phyloP scores from a whole-genome alignment of 768 basidiomycete species.

The Mycena alexandri region DNA sequence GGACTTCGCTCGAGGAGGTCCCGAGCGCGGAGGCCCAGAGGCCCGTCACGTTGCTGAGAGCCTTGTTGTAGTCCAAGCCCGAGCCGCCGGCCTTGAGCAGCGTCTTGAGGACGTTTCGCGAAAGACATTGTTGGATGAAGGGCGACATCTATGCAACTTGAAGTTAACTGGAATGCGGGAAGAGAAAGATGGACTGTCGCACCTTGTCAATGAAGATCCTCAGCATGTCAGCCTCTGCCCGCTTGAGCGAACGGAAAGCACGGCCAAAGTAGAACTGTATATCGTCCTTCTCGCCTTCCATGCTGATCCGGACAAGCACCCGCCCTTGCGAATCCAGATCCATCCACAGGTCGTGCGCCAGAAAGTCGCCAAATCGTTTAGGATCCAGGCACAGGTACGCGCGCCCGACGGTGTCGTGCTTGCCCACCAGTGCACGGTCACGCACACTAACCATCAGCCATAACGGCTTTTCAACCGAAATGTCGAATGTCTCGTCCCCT shows the following conservation, averaged over 20 bases:
- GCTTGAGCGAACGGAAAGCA: slow-evolving; percentile 92
- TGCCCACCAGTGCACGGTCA: slow-evolving; percentile 90
- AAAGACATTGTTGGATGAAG: slow-evolving; percentile 89
- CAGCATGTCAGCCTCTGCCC: slow-evolving; percentile 96
- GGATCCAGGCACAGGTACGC: slow-evolving; percentile 95
- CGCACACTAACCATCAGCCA: slow-evolving; percentile 98
- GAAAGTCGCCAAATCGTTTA: slow-evolving; percentile 85
- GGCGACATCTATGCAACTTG: slow-evolving; percentile 83
- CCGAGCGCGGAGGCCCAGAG: slow-evolving; percentile 86
- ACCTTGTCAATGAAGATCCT: slow-evolving; percentile 98
- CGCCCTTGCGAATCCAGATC: slow-evolving; percentile 90
- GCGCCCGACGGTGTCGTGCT: slow-evolving; percentile 92
- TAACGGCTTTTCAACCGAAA: slow-evolving; percentile 92
- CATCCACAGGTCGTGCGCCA: slow-evolving; percentile 93
- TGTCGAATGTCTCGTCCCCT: slow-evolving; percentile 99
- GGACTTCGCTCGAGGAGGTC: slow-evolving; percentile 73
- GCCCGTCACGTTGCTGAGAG: slow-evolving; percentile 84
- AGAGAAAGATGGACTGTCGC: slow-evolving; percentile 32
- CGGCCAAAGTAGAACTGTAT: slow-evolving; percentile 97
- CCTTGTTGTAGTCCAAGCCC: slow-evolving; percentile 89
- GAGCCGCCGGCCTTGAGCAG: slow-evolving; percentile 73
- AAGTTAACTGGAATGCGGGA: neutral
- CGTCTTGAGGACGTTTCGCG: slow-evolving; percentile 79
- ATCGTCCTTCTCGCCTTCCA: slow-evolving; percentile 99
- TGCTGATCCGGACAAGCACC: slow-evolving; percentile 89